Evolutionary conservation across 192 early-diverging fungal species (phyloP), one percentile per base, ranked within the genome.

Genomic region (Lobulomyces angularis): DNA sequence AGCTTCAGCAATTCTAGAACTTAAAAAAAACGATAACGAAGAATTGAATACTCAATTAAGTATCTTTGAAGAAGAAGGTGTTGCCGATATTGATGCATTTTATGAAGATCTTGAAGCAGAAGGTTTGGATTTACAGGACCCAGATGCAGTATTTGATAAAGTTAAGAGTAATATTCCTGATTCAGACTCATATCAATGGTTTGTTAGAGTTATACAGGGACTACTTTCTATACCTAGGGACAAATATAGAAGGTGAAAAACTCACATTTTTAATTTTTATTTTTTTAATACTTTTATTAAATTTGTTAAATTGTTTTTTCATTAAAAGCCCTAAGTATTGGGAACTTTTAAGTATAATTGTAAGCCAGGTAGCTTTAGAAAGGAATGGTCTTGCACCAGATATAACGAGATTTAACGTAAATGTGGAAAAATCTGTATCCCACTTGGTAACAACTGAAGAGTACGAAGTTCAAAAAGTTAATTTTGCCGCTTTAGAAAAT

Each of bases 21-120:
- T 54, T 16, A 45, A 27, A 27, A 4, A 45, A 9, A 5, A 41
- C 25, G 24, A 37, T 8, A 52, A 51, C 49, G 52, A 51, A 6
- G 14, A 4, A 21, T 20, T 54, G 32, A 51, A 51, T 24, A 54
- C 52, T 2, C 52, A 54, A 24, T 36, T 54, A 17, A 3, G 18
- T 5, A 54, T 54, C 27, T 54, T 54, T 34, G 52, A 54, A 21
- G 52, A 56, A 4, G 54, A 58, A 8, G 52, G 35, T 20, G 52
- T 49, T 21, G 9, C 36, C 7, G 52, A 54, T 25, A 33, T 2
- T 3, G 52, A 54, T 11, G 19, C 24, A 5, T 19, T 54, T 2
- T 17, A 5, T 12, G 37, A 19, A 19, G 5, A n/a, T 5, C 18
- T 45, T 12, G 16, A 53, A n/a, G 14, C 21, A 14, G 27, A 23